These are phyloP conservation scores for Plasmodium gonderi DNA, from an alignment of 169 alveolate genomes.

Conservation along the genomic window DNA sequence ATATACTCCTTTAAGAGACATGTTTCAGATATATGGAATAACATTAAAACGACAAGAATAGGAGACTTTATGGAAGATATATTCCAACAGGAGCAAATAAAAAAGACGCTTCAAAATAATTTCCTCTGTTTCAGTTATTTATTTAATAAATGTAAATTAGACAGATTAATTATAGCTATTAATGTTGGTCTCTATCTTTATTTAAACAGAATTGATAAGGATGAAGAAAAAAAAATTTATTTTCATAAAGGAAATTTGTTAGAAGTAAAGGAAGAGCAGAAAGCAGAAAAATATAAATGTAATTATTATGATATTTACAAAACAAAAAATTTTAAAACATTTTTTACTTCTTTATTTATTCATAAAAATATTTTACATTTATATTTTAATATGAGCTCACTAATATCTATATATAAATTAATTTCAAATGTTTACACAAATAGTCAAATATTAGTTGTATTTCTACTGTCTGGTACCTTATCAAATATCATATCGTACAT, in stretches of 20 bases:
- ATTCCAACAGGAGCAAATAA: constrained; percentile 1
- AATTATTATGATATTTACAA: constrained; percentile 66
- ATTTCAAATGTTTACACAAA: constrained; percentile 45
- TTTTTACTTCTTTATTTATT: constrained; percentile 56
- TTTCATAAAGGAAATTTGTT: constrained; percentile 67
- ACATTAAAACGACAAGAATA: constrained; percentile 11
- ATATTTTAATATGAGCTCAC: constrained; percentile 74
- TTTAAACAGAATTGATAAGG: constrained; percentile 43
- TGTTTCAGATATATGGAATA: constrained; percentile 19
- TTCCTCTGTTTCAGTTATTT: constrained; percentile 12
- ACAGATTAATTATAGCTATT: constrained; percentile 46
- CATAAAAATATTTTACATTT: constrained; percentile 74
- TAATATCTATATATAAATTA: constrained; percentile 61
- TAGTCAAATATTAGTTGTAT: constrained; percentile 40
- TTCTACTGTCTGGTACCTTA: constrained; percentile 53
- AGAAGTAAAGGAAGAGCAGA: constrained; percentile 53
- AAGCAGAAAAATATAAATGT: constrained; percentile 68
- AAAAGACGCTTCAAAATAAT: constrained; percentile 5
- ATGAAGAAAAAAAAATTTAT: constrained; percentile 49
- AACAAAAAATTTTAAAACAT: constrained; percentile 71
- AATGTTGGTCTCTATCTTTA: constrained; percentile 34
- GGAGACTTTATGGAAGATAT: not conserved
- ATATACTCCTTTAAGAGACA: constrained; percentile 16
- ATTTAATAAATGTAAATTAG: constrained; percentile 69
- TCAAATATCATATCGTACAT: constrained; percentile 42